Conservation (phyloP, 2,329 filamentous ascomycete species). For the Sporothrix euskadiensis region DNA sequence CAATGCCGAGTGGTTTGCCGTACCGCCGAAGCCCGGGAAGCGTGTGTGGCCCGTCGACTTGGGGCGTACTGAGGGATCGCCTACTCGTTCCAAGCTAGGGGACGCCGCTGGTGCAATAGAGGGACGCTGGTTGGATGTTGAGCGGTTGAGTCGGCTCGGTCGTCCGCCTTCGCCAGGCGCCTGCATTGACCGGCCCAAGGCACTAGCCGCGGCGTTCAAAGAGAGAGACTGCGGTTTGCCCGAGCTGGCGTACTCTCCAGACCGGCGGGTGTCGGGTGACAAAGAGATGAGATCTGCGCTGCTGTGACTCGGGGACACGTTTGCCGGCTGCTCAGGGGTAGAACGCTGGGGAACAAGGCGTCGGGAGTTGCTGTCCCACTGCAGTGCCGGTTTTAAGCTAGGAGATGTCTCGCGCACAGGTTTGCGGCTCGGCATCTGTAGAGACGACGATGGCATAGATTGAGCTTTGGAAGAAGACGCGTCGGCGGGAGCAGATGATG, state of each 20-base stretch:
- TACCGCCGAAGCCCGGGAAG: background rate
- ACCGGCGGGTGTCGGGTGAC: slow-evolving; percentile 41
- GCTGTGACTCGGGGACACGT: slow-evolving; percentile 35
- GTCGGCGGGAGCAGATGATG: slow-evolving; percentile 1
- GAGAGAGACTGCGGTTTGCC: slow-evolving; percentile 47
- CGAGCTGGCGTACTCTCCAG: slow-evolving; percentile 43
- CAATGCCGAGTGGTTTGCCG: background rate
- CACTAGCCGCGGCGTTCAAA: slow-evolving; percentile 58
- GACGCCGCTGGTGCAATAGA: background rate
- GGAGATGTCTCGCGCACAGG: slow-evolving; percentile 34
- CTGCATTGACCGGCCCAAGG: slow-evolving; percentile 40
- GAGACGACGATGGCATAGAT: slow-evolving; percentile 14
- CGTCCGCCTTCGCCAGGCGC: slow-evolving; percentile 1
- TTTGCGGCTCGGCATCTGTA: slow-evolving; percentile 17
- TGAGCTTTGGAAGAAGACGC: background rate
- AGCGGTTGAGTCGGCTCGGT: slow-evolving; percentile 13
- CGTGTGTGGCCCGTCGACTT: slow-evolving; percentile 26
- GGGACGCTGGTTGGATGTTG: slow-evolving; percentile 27
- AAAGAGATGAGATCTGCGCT: slow-evolving; percentile 33
- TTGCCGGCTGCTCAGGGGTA: slow-evolving; percentile 43
- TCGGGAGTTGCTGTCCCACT: slow-evolving; percentile 59
- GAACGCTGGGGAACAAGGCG: slow-evolving; percentile 45
- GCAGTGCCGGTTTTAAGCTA: slow-evolving; percentile 39
- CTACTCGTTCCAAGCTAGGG: slow-evolving; percentile 14
- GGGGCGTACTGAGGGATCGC: slow-evolving; percentile 12